phyloP scores from a whole-genome alignment of 2,329 filamentous ascomycete species.

The Fusarium sp. region DNA sequence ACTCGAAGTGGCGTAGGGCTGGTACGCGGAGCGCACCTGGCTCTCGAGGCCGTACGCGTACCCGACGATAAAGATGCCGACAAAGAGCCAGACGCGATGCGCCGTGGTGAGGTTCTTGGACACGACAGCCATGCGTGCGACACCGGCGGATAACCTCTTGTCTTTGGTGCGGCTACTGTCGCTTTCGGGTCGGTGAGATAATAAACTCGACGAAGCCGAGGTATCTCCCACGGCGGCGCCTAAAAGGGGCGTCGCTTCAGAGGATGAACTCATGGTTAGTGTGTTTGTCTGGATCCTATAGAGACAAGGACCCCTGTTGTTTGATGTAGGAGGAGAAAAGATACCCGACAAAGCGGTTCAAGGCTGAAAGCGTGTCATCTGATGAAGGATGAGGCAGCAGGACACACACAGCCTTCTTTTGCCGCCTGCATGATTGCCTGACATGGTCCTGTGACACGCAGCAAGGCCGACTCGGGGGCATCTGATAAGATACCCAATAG shows the following conservation, averaged over 20 bases:
- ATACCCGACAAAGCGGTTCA: not conserved
- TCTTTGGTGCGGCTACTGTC: slow-evolving; percentile 8
- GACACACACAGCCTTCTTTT: not conserved
- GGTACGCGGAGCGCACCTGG: slow-evolving; percentile 63
- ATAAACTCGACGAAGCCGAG: slow-evolving; percentile 11
- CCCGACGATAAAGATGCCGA: slow-evolving; percentile 68
- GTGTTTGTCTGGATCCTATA: not conserved
- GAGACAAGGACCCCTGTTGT: not conserved
- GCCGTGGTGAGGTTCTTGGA: slow-evolving; percentile 57
- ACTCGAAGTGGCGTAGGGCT: slow-evolving; percentile 65
- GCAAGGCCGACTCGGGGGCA: slow-evolving; percentile 17
- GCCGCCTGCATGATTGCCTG: not conserved
- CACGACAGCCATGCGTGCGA: slow-evolving; percentile 64
- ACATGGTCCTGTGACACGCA: slow-evolving; percentile 30
- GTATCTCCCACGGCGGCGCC: not conserved
- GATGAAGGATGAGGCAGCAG: slow-evolving; percentile 7
- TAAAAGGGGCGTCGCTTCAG: slow-evolving; percentile 30
- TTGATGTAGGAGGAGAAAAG: not conserved
- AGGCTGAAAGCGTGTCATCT: slow-evolving; percentile 1
- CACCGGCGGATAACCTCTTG: slow-evolving; percentile 51
- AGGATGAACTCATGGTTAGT: slow-evolving; percentile 5
- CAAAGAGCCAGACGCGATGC: slow-evolving; percentile 65
- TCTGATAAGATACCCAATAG: slow-evolving; percentile 45
- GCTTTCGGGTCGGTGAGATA: slow-evolving; percentile 8
- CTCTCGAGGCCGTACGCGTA: slow-evolving; percentile 71